Base-by-base conservation (phyloP, 768 basidiomycete genomes). In the Suillus sp. region DNA sequence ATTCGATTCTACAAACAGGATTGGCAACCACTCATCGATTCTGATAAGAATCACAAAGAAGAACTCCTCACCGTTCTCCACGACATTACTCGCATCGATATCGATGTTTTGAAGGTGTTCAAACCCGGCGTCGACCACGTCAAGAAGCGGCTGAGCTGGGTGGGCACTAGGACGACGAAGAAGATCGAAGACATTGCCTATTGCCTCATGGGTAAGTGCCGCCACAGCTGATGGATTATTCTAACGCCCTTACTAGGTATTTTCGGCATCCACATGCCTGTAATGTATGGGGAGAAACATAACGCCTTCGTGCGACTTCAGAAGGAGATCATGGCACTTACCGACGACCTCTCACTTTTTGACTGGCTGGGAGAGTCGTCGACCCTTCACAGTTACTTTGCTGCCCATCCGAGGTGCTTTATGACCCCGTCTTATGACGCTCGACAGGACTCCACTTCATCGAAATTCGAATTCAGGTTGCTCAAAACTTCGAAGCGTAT, bases 251-350 rank as follows among this genome's bases (percentile, higher is more conserved):
- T 63, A 22, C 35, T 60, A 40, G 74, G 71, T 16, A 61, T 75
- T 51, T 71, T 75, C 34, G 64, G 68, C 37, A 70, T 73, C 22
- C 64, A 68, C 47, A 61, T 75, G 51, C 67, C 75, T 14, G 69
- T 74, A 50, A 64, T 68, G 66, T 75, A 76, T 47, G 75, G 75
- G 35, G 75, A 72, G 38, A 72, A 69, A 32, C 62, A 60, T 8
- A 59, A 67, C 16, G 74, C 74, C 10, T 75, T 75, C 20, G 54
- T 34, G 38, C 67, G 74, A 27, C 69, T 75, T 38, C 72, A 72
- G 61, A 64, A 65, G 60, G 71, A 70, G 51, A 70, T 72, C 58
- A 74, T 72, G 72, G 50, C 61, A 3, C 64, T 38, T 7, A 68
- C 70, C 1, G 70, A 67, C 13, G 71, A 72, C 22, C 45, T 66